Conservation (phyloP, 2,329 filamentous ascomycete genomes). For the Aspergillus ochraceoroseus region DNA sequence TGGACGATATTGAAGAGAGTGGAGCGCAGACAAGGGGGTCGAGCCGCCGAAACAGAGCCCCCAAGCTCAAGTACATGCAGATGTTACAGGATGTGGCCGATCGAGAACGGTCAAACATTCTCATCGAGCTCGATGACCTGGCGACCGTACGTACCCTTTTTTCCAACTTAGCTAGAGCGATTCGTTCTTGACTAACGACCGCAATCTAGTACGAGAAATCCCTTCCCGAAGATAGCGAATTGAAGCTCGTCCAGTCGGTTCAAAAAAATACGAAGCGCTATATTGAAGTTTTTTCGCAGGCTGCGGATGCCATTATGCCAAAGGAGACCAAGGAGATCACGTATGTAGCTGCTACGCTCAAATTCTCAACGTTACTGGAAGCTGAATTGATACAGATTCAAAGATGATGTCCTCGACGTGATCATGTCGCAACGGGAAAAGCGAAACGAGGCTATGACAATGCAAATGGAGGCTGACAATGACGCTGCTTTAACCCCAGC, state of each 20-base stretch:
- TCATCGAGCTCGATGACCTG: constrained; percentile 86
- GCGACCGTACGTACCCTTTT: constrained; percentile 52
- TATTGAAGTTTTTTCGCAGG: constrained; percentile 81
- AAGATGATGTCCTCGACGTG: constrained; percentile 94
- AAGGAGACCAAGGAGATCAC: constrained; percentile 70
- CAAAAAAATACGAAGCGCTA: constrained; percentile 93
- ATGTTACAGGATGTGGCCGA: constrained; percentile 84
- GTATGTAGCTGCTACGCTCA: constrained; percentile 45
- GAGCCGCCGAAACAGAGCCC: constrained; percentile 49
- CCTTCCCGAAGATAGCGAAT: constrained; percentile 61
- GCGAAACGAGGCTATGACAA: constrained; percentile 71
- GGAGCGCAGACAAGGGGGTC: constrained; percentile 44
- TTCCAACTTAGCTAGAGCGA: background rate
- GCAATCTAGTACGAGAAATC: constrained; percentile 65
- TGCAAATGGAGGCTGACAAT: constrained; percentile 60
- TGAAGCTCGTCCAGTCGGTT: constrained; percentile 69
- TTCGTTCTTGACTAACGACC: background rate
- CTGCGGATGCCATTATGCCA: constrained; percentile 83
- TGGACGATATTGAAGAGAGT: constrained; percentile 67
- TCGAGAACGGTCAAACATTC: constrained; percentile 67
- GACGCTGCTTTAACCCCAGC: constrained; percentile 64
- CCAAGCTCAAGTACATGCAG: constrained; percentile 81
- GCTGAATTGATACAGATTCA: constrained; percentile 61
- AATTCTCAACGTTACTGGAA: constrained; percentile 1
- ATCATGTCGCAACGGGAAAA: constrained; percentile 88